Conservation (phyloP, 768 basidiomycete species). For the Suillus discolor region DNA sequence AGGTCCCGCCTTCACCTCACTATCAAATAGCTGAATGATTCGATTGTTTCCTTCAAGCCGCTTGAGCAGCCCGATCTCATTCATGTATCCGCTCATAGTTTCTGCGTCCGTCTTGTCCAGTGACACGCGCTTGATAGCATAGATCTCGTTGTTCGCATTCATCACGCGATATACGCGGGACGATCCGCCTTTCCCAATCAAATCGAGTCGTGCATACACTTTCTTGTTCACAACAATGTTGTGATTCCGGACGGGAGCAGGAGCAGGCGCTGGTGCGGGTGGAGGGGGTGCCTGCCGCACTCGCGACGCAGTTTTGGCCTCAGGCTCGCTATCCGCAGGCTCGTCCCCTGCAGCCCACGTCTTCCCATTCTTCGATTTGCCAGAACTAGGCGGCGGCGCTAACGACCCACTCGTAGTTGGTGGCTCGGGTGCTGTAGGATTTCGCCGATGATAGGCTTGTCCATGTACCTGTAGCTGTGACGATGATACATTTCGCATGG, state of each 20-base stretch:
- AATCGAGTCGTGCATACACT: constrained; percentile 80
- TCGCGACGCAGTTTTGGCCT: constrained; percentile 27
- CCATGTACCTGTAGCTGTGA: constrained; percentile 24
- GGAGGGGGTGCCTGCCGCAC: constrained; percentile 37
- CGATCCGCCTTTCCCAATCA: constrained; percentile 92
- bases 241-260: constrained; percentile 40
- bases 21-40: constrained; percentile 90
- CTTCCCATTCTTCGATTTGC: constrained; percentile 34
- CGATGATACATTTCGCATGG: constrained; percentile 23
- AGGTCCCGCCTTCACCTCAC: constrained; percentile 71
- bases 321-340: constrained; percentile 38
- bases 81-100: constrained; percentile 91
- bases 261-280: constrained; percentile 24
- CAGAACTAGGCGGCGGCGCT: constrained; percentile 19
- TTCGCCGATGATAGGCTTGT: constrained; percentile 57
- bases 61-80: constrained; percentile 92
- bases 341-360: constrained; percentile 53
- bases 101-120: constrained; percentile 89
- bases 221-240: constrained; percentile 63
- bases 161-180: constrained; percentile 96
- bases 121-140: constrained; percentile 90
- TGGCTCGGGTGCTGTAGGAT: constrained; percentile 69
- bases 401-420: constrained; percentile 43
- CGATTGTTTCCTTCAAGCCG: constrained; percentile 92
- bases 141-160: constrained; percentile 73